Percentiles rank a stretch among this genome's conserved stretches.
Conservation (phyloP, 129 eudicot genomes). For the Artemisia argyi region DNA sequence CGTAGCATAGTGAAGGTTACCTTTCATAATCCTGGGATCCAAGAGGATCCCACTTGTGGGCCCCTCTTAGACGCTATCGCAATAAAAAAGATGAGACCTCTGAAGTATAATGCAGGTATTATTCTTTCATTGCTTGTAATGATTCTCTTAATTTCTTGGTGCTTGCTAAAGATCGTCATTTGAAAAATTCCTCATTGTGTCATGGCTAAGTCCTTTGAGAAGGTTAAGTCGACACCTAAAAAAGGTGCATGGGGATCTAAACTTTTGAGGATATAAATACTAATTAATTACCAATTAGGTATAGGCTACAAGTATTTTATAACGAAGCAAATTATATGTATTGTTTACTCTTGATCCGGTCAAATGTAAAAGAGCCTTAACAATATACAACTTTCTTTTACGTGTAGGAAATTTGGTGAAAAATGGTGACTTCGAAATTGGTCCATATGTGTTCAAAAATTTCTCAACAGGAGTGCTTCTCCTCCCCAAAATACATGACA, state of each 20-base stretch:
- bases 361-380: no score
- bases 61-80: slow-evolving; percentile 60
- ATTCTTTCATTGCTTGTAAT: neutral
- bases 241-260: no score
- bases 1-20: slow-evolving; percentile 27
- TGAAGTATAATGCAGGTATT: slow-evolving; percentile 33
- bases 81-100: slow-evolving; percentile 43
- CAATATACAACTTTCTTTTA: neutral
- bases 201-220: no score
- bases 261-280: no score
- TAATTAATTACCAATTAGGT: neutral
- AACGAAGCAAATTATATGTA: no score
- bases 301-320: no score
- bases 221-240: no score
- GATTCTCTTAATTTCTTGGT: no score
- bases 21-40: slow-evolving; percentile 50
- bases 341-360: no score
- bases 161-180: no score
- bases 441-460: slow-evolving; percentile 61
- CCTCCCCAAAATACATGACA: slow-evolving; percentile 55
- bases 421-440: slow-evolving; percentile 64
- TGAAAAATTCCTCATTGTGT: no score
- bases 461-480: slow-evolving; percentile 58
- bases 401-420: slow-evolving; percentile 55
- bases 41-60: slow-evolving; percentile 64